Evolutionary conservation across 805 yeast genomes (phyloP).

Genomic region (Kazachstania bromeliacearum): DNA sequence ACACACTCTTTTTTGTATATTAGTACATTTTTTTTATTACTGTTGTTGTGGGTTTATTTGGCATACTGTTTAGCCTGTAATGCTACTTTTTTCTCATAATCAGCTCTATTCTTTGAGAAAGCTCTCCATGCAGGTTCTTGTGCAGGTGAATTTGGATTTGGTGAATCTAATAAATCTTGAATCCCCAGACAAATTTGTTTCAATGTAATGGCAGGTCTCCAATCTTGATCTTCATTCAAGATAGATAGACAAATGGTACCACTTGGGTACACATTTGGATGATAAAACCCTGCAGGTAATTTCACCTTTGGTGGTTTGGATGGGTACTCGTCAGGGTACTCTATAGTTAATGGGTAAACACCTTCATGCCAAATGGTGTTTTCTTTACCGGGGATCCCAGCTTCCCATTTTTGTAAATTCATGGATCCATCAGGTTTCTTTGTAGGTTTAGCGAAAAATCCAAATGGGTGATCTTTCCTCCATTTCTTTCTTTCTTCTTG

Average conservation of each 20-base stretch:
- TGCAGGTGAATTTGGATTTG: conserved; percentile 94
- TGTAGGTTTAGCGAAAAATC: conserved; percentile 86
- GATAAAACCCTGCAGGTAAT: conserved; percentile 85
- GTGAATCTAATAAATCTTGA: conserved; percentile 81
- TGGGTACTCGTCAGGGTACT: conserved; percentile 87
- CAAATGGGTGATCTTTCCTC: conserved; percentile 98
- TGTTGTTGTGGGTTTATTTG: conserved; percentile 20
- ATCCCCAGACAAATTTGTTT: conserved; percentile 86
- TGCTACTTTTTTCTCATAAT: conserved; percentile 66
- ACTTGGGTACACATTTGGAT: conserved; percentile 95
- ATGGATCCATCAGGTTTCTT: conserved; percentile 75
- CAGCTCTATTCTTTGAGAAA: conserved; percentile 54
- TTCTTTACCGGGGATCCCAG: conserved; percentile 91
- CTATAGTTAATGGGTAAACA: conserved; percentile 72
- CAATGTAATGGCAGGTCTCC: conserved; percentile 94
- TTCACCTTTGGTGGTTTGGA: conserved; percentile 92
- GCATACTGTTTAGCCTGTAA: conserved; percentile 75
- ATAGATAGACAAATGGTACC: conserved; percentile 93
- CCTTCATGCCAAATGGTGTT: conserved; percentile 86
- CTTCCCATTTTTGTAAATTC: conserved; percentile 81
- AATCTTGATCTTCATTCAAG: conserved; percentile 88
- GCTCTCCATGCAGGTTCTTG: conserved; percentile 96
- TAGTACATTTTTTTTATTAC: background rate
- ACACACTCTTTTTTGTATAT: background rate
- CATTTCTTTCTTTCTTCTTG: conserved; percentile 95